A percentile compares a stretch with the other conserved stretches of the same genome.
These are phyloP conservation scores for Datura wrightii DNA, from an alignment of 257 asterid species.

Conservation along the genomic window DNA sequence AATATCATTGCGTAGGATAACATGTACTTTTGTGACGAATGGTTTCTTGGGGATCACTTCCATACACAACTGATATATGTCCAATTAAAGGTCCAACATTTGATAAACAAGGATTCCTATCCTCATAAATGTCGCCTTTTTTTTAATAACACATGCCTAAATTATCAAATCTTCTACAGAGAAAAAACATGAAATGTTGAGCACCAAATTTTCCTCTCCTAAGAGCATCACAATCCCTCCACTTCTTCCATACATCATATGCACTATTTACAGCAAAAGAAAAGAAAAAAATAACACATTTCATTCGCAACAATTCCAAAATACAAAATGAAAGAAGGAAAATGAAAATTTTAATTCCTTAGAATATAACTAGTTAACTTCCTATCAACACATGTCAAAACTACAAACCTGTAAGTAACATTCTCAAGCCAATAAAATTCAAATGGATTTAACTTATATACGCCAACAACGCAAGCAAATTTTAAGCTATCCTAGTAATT, in stretches of 20 bases:
- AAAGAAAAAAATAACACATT: not conserved
- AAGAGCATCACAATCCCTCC: not conserved
- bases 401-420: not conserved
- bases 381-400: not conserved
- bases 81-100: not conserved
- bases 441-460: not conserved
- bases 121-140: not conserved
- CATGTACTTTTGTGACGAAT: not conserved
- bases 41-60: not conserved
- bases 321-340: not conserved
- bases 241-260: slow-evolving; percentile 7
- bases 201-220: not conserved
- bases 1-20: not conserved
- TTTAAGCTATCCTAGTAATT: not conserved
- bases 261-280: not conserved
- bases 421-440: not conserved
- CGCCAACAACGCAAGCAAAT: not conserved
- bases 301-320: not conserved
- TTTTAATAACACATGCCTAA: not conserved
- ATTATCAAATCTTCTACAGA: not conserved
- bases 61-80: not conserved
- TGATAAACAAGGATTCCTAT: not conserved
- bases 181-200: not conserved
- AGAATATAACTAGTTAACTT: not conserved
- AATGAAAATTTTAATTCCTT: not conserved